These are phyloP conservation scores for Paramarasmius palmivorus DNA, from an alignment of 1,284 basidiomycete genomes.

Conservation along the genomic window DNA sequence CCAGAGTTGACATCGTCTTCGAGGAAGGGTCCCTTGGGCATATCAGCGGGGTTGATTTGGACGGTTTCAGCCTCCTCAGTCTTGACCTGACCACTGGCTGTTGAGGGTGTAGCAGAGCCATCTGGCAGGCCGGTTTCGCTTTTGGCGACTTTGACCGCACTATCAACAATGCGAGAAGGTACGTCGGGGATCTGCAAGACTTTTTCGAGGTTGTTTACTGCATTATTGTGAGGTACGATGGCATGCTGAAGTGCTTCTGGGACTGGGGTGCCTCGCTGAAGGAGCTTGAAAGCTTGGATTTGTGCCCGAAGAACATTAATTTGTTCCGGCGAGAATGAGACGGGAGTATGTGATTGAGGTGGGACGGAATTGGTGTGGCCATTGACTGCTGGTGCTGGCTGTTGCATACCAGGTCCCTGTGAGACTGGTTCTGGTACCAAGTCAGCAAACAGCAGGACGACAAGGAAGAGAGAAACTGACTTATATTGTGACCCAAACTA, in stretches of 20 bases:
- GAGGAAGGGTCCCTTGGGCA: conserved; percentile 69
- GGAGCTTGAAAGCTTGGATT: conserved; percentile 87
- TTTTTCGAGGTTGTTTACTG: conserved; percentile 65
- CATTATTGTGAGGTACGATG: conserved; percentile 63
- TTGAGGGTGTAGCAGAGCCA: conserved; percentile 17
- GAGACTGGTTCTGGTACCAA: background rate
- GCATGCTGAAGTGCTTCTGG: conserved; percentile 82
- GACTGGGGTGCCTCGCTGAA: conserved; percentile 79
- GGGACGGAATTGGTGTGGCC: conserved; percentile 43
- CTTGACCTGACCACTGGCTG: conserved; percentile 25
- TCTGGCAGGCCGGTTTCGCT: conserved; percentile 48
- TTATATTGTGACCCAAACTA: conserved; percentile 36
- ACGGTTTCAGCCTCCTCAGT: conserved; percentile 42
- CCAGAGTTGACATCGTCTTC: conserved; percentile 82
- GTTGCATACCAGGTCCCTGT: background rate
- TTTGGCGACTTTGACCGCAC: conserved; percentile 77
- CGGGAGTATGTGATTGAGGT: conserved; percentile 51
- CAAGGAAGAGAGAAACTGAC: conserved; percentile 10
- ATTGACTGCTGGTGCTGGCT: conserved; percentile 32
- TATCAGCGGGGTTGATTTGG: conserved; percentile 45
- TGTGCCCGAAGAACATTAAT: conserved; percentile 86
- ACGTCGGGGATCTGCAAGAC: conserved; percentile 60
- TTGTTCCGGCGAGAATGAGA: conserved; percentile 85
- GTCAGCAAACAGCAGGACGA: conserved; percentile 8
- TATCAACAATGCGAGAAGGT: conserved; percentile 68